Evolutionary conservation across 2,329 filamentous ascomycete species (phyloP).

Genomic region (Sporothrix sp.): DNA sequence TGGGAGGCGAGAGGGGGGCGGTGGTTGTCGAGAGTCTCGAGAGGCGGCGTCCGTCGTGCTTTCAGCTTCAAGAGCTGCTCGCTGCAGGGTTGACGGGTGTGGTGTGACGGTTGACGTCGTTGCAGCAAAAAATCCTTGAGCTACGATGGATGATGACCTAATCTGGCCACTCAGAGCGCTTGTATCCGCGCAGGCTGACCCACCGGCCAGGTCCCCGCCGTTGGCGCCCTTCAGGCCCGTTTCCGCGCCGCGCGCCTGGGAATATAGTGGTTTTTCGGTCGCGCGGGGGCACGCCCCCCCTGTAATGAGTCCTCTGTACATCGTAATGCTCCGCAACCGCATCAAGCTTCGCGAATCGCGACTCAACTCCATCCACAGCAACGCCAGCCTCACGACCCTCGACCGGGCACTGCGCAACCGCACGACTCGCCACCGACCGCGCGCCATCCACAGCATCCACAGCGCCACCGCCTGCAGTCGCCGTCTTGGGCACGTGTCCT

Average conservation of each 20-base stretch:
- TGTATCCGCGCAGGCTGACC: background rate
- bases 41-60: no score
- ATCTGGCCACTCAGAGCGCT: conserved; percentile 10
- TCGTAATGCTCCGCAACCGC: background rate
- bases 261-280: conserved; percentile 3
- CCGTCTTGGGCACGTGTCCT: no score
- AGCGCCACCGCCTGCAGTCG: no score
- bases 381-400: background rate
- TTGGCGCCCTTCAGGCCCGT: background rate
- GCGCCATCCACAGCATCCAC: no score
- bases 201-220: background rate
- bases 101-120: background rate
- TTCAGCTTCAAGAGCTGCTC: no score
- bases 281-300: no score
- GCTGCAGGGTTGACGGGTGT: background rate
- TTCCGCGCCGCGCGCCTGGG: conserved; percentile 9
- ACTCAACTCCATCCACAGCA: background rate
- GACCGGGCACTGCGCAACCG: no score
- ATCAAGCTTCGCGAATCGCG: background rate
- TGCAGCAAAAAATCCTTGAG: conserved; percentile 5
- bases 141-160: no score
- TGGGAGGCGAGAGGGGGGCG: background rate
- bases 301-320: no score
- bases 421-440: no score
- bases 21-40: background rate